Percentiles rank a stretch among this genome's conserved stretches.
These are phyloP conservation scores for Anthracocystis setariae DNA, from an alignment of 1,284 basidiomycete species.

Conservation along the genomic window DNA sequence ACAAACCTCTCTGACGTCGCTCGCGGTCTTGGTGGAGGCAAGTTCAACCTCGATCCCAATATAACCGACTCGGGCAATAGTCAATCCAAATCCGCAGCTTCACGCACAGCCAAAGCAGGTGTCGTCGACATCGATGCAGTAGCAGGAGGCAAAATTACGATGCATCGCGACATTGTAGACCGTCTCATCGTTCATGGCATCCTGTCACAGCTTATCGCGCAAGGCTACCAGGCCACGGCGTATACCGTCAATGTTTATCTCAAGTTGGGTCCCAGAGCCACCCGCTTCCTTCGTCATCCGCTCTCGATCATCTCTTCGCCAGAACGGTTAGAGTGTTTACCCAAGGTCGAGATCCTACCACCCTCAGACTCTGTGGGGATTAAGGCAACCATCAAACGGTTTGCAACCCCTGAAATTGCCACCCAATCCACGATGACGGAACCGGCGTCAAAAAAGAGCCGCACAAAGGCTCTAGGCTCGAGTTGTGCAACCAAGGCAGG, in stretches of 20 bases:
- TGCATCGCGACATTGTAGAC: conserved; percentile 56
- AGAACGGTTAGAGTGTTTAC: conserved; percentile 9
- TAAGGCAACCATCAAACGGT: neutral
- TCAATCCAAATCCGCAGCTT: conserved; percentile 14
- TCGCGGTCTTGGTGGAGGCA: conserved; percentile 76
- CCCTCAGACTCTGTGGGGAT: neutral
- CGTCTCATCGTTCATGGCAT: conserved; percentile 56
- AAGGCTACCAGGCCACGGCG: conserved; percentile 58
- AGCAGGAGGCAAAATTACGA: conserved; percentile 53
- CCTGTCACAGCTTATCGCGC: conserved; percentile 45
- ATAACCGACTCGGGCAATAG: conserved; percentile 59
- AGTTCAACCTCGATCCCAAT: conserved; percentile 71
- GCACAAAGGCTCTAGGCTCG: no score
- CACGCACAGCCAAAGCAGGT: conserved; percentile 22
- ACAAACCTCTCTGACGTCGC: conserved; percentile 75
- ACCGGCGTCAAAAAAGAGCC: no score
- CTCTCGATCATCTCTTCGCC: conserved; percentile 7
- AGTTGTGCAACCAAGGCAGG: no score
- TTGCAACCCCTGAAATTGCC: neutral
- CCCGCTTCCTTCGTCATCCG: conserved; percentile 28
- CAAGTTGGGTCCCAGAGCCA: conserved; percentile 18
- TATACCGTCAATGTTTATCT: conserved; percentile 65
- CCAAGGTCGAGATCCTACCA: conserved; percentile 23
- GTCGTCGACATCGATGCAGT: conserved; percentile 44
- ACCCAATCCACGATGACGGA: no score